phyloP scores from a whole-genome alignment of 345 rosid genomes.

The Populus pruinosa region DNA sequence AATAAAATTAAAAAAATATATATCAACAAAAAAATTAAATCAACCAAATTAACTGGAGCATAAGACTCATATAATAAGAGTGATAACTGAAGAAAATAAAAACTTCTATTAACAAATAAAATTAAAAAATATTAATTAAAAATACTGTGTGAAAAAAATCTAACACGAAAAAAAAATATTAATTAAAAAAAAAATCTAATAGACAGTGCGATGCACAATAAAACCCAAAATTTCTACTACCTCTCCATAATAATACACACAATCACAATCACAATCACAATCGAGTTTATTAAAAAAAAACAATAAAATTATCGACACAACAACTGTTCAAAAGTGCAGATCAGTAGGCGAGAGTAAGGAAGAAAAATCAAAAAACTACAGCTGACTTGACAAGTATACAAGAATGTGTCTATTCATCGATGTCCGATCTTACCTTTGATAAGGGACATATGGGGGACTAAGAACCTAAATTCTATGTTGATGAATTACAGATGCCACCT shows the following conservation, averaged over 20 bases:
- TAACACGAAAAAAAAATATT: no score
- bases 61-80: no score
- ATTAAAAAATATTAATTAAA: no score
- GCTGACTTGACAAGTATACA: slow-evolving; percentile 23
- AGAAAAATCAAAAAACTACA: slow-evolving; percentile 2
- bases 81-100: no score
- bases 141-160: no score
- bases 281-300: slow-evolving; percentile 4
- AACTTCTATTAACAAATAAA: no score
- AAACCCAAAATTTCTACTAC: no score
- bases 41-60: no score
- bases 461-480: slow-evolving; percentile 24
- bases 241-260: not conserved
- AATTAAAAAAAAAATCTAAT: no score
- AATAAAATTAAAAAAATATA: no score
- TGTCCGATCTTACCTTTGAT: slow-evolving; percentile 23
- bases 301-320: slow-evolving; percentile 11
- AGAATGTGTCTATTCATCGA: slow-evolving; percentile 22
- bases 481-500: slow-evolving; percentile 17
- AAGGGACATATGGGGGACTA: slow-evolving; percentile 12
- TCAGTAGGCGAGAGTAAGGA: not conserved
- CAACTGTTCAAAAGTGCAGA: slow-evolving; percentile 10
- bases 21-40: no score
- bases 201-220: no score
- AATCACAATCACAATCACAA: slow-evolving; percentile 3